These are phyloP conservation scores for Cyberlindnera sargentensis DNA, from an alignment of 805 yeast genomes.

Conservation along the genomic window DNA sequence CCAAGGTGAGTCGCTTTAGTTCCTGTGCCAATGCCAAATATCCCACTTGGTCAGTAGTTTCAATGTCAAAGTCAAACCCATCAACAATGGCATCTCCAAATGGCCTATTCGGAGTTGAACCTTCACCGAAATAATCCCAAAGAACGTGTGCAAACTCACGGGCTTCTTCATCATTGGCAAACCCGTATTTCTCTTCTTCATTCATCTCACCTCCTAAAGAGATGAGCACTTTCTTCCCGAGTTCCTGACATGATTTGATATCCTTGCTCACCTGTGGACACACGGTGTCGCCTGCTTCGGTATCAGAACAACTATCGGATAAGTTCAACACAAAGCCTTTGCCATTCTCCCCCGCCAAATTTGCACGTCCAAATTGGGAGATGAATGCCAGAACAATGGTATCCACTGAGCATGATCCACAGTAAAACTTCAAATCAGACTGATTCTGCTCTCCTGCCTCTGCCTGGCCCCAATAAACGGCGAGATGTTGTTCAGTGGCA, in stretches of 20 bases:
- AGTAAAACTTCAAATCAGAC: constrained; percentile 42
- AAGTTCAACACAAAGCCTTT: constrained; percentile 39
- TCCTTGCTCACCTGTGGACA: constrained; percentile 58
- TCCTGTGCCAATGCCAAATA: constrained; percentile 53
- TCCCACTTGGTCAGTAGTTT: constrained; percentile 56
- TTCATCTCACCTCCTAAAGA: constrained; percentile 76
- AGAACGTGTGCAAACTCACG: constrained; percentile 47
- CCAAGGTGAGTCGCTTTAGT: constrained; percentile 33
- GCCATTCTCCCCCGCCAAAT: neutral
- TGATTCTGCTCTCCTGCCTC: constrained; percentile 39
- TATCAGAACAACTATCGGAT: constrained; percentile 40
- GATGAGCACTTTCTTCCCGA: constrained; percentile 72
- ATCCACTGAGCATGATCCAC: constrained; percentile 64
- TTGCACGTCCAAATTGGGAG: constrained; percentile 14
- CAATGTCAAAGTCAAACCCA: constrained; percentile 92
- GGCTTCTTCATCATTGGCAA: constrained; percentile 73
- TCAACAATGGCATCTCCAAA: constrained; percentile 74
- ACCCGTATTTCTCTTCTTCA: constrained; percentile 50
- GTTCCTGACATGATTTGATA: constrained; percentile 65
- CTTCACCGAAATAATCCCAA: constrained; percentile 59
- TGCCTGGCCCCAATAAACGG: constrained; percentile 74
- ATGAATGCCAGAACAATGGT: constrained; percentile 63
- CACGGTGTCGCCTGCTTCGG: constrained; percentile 28
- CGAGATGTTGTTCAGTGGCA: constrained; percentile 28
- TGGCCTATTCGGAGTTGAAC: constrained; percentile 39